Base-by-base conservation (phyloP, 2,329 filamentous ascomycete species). In the Pseudohalonectria lignicola region DNA sequence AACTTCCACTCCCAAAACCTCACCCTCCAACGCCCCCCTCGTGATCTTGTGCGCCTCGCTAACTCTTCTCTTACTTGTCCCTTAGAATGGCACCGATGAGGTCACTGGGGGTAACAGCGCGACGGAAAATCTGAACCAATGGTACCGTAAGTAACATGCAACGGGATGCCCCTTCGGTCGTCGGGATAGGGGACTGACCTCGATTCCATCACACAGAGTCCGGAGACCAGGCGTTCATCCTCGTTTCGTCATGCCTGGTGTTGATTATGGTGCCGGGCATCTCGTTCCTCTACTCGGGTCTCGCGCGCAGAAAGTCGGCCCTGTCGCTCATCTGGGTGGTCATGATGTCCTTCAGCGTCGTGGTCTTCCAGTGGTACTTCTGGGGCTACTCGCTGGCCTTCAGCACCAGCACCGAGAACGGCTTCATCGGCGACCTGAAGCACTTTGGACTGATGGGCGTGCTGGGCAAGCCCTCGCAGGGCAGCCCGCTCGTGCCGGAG, bases 361-460 rank as follows among this genome's bases (percentile, higher is more conserved):
- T 95, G 58, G 82, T 85, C 40, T 95, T 98, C 68, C 92, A 98
- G 66, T 98, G 92, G 92, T 96, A 95, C 56, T 95, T 98, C 61
- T 96, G 92, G 90, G 92, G 92, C 28, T 98, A 94, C 62, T 94
- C 90, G 12, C 71, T 98, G 44, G 88, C 90, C 37, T 95, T 96
- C 63, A 92, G 84, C 53, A 70, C 74, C 31, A 78, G 77, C 12
- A 84, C 81, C 4, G 86, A 76, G 48, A 95, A 85, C 63, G 82
- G 85, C 38, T 96, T 84, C 65, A 96, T 98, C 54, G 92, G 92
- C 39, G 78, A 96, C 58, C 65, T 98, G 40, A 73, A 79, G 49
- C 84, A 93, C 60, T 94, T 96, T 51, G 92, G 87, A 44, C 71
- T 98, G 50, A 81, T 76, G 69, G 85, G 87, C 54, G 86, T 86